Base-by-base conservation (phyloP, 768 basidiomycete species). In the Macrolepiota albuminosa region DNA sequence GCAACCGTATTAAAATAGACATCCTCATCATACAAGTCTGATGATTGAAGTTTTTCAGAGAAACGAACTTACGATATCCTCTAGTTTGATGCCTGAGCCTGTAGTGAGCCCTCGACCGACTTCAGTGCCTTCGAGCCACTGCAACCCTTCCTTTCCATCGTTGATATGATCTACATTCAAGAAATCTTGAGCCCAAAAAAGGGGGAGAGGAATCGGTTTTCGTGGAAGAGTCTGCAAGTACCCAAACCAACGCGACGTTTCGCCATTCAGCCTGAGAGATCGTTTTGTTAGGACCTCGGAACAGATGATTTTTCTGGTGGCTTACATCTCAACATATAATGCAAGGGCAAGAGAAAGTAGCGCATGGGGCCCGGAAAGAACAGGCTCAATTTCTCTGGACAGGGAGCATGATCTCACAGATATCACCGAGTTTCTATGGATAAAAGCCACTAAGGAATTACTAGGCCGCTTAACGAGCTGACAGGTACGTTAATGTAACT, bases 141-240 rank as follows among this genome's bases (percentile, higher is more conserved):
- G 50, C 37, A 70, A 49, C 16, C 74, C 76, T 61, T 71, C 70
- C 11, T 31, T 52, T 26, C 71, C 70, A 61, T 79, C 76, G 49
- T 66, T 59, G 21, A 52, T 50, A 37, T 34, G 49, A 42, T 70
- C 67, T 58, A 75, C 72, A 33, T 59, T 36, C 9, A 40, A 46
- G 21, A 61, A 50, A 24, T 65, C 54, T 46, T 50, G 46, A 5
- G n/a, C 42, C 89, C 89, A 90, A 63, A 89, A 83, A 21, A 86
- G 61, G 37, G 87, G 85, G 36, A 89, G 75, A 58, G 84, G 82
- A 24, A 86, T 81, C 6, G 69, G 67, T 45, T 70, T 68, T 46
- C 67, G 60, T n/a, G 88, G 85, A 6, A 91, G 74, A 11, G 84
- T 84, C 63, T 86, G 81, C 6, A 91, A 67, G 71, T 91, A 91